phyloP scores from a whole-genome alignment of 2,329 filamentous ascomycete species.

The Ophiostoma perfectum region DNA sequence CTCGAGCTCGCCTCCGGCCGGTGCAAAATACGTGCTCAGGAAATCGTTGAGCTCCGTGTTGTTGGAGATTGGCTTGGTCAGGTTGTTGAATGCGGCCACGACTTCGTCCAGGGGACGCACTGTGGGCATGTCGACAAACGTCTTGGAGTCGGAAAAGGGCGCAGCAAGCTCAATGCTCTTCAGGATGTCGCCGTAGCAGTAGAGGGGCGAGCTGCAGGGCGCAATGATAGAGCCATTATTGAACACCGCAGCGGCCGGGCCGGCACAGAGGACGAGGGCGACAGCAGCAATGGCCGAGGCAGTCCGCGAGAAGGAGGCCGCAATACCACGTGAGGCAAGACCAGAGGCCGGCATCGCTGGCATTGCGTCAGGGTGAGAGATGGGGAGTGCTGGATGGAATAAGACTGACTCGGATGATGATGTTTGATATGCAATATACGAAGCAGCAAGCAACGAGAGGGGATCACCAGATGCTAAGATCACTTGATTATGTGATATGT shows the following conservation, averaged over 20 bases:
- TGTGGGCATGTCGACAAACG: slow-evolving; percentile 66
- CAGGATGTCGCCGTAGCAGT: slow-evolving; percentile 61
- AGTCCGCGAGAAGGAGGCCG: slow-evolving; percentile 12
- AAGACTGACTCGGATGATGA: not conserved
- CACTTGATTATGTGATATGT: not conserved
- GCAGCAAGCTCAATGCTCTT: slow-evolving; percentile 56
- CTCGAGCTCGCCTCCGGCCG: slow-evolving; percentile 58
- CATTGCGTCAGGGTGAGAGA: not conserved
- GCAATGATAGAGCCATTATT: slow-evolving; percentile 55
- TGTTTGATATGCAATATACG: not conserved
- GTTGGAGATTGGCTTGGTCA: slow-evolving; percentile 57
- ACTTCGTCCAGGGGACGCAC: slow-evolving; percentile 55
- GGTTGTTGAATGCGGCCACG: slow-evolving; percentile 53
- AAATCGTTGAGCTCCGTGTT: slow-evolving; percentile 58
- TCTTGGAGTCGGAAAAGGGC: slow-evolving; percentile 64
- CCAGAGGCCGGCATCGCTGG: slow-evolving; percentile 15
- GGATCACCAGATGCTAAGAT: not conserved
- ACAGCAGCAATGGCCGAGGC: slow-evolving; percentile 27
- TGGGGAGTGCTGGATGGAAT: no score
- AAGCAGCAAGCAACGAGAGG: not conserved
- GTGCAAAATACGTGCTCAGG: slow-evolving; percentile 56
- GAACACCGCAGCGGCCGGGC: slow-evolving; percentile 45
- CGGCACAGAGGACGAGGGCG: slow-evolving; percentile 16
- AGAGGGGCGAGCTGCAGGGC: slow-evolving; percentile 62
- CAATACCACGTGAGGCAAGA: slow-evolving; percentile 10